Evolutionary conservation across 2,329 filamentous ascomycete genomes (phyloP).

Genomic region (Sclerotinia borealis): DNA sequence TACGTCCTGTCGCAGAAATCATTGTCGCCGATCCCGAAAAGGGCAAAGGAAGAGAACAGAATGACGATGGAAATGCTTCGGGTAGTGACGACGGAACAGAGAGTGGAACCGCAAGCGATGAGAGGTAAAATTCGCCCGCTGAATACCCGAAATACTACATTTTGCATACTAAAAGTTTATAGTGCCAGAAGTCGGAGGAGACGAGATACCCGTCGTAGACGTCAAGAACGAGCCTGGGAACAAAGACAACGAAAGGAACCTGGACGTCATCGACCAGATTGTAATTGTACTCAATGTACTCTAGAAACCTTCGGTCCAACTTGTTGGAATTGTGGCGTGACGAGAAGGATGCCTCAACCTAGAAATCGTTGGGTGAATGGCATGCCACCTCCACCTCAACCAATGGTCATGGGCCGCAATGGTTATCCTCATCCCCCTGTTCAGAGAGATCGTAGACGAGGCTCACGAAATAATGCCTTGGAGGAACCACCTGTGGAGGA

Average conservation of each 20-base stretch:
- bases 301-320: slow-evolving; percentile 32
- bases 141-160: neutral
- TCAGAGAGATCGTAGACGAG: slow-evolving; percentile 18
- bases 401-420: slow-evolving; percentile 19
- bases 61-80: slow-evolving; percentile 23
- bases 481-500: slow-evolving; percentile 21
- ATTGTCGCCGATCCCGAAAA: slow-evolving; percentile 27
- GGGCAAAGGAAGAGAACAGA: slow-evolving; percentile 41
- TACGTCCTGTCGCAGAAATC: slow-evolving; percentile 37
- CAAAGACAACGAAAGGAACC: slow-evolving; percentile 39
- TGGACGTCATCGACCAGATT: slow-evolving; percentile 40
- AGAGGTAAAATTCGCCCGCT: slow-evolving; percentile 26
- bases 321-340: slow-evolving; percentile 39
- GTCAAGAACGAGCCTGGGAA: slow-evolving; percentile 35
- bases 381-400: slow-evolving; percentile 15
- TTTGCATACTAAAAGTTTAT: slow-evolving; percentile 9
- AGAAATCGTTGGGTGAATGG: slow-evolving; percentile 21
- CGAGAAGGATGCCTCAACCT: slow-evolving; percentile 28
- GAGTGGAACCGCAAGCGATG: slow-evolving; percentile 35
- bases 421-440: slow-evolving; percentile 17
- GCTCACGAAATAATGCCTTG: slow-evolving; percentile 16
- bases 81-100: slow-evolving; percentile 30
- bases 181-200: slow-evolving; percentile 32
- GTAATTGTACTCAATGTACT: slow-evolving; percentile 39
- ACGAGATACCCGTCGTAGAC: slow-evolving; percentile 33